phyloP scores from a whole-genome alignment of 2,329 filamentous ascomycete species.

The Dactylellina sp. region DNA sequence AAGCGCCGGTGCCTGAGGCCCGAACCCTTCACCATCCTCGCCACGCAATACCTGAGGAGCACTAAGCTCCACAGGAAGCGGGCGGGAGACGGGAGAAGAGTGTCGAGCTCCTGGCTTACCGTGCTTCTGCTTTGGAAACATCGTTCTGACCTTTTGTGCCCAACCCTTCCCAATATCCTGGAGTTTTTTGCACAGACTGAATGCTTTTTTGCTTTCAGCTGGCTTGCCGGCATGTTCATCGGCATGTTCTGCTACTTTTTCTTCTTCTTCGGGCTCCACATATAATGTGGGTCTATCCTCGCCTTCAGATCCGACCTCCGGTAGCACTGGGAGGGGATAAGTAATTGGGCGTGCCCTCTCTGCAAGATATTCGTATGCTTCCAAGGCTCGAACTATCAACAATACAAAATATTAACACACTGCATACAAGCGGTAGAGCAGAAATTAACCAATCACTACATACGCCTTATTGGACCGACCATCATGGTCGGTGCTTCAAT shows the following conservation, averaged over 20 bases:
- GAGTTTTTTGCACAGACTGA: background rate
- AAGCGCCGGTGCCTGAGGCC: slow-evolving; percentile 2
- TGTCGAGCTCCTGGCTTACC: background rate
- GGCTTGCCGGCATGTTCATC: background rate
- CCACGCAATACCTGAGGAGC: background rate
- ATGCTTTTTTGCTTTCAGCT: no score
- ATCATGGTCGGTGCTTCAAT: slow-evolving; percentile 18
- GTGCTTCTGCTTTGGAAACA: background rate
- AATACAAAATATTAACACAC: background rate
- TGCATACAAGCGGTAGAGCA: no score
- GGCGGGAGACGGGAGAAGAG: background rate
- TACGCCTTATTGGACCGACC: slow-evolving; percentile 20
- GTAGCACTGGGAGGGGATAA: no score
- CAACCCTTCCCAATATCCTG: background rate
- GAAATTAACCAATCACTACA: background rate
- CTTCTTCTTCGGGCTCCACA: no score
- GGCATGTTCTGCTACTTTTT: no score
- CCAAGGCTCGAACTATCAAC: background rate
- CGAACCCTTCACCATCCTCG: slow-evolving; percentile 1
- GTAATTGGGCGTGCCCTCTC: background rate
- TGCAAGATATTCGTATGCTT: background rate
- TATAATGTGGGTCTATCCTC: no score
- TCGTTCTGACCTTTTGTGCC: background rate
- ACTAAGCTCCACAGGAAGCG: slow-evolving; percentile 1
- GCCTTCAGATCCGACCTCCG: no score